Evolutionary conservation across 768 basidiomycete species (phyloP).

Genomic region (Stropharia rugosoannulata): DNA sequence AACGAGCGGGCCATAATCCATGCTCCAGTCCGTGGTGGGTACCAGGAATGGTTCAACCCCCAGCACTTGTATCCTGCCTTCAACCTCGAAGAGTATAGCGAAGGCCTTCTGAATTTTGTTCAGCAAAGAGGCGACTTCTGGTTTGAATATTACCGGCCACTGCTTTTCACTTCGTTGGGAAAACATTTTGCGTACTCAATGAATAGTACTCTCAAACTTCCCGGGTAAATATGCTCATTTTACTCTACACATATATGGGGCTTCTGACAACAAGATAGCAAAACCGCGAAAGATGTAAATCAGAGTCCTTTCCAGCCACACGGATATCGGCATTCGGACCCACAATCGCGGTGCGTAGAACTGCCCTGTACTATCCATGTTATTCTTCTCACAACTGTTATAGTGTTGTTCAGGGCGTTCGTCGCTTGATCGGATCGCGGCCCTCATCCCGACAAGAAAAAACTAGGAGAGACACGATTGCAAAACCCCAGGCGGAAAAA

Average conservation of each 20-base stretch:
- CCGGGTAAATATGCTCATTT: conserved; percentile 52
- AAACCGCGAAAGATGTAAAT: conserved; percentile 64
- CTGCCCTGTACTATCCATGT: background rate
- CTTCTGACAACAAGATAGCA: conserved; percentile 37
- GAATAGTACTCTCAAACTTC: conserved; percentile 83
- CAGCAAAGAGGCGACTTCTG: conserved; percentile 71
- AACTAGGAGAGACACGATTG: conserved; percentile 33
- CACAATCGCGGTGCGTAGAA: conserved; percentile 31
- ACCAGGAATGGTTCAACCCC: conserved; percentile 84
- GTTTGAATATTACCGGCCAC: conserved; percentile 86
- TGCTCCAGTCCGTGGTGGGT: conserved; percentile 62
- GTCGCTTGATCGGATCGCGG: conserved; percentile 71
- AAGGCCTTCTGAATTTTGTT: conserved; percentile 60
- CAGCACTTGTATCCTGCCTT: conserved; percentile 70
- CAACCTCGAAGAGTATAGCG: conserved; percentile 60
- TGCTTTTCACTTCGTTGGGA: conserved; percentile 79
- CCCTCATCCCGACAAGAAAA: conserved; percentile 39
- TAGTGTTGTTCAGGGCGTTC: conserved; percentile 77
- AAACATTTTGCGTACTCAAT: conserved; percentile 94
- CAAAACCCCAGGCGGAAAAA: conserved; percentile 36
- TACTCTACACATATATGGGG: background rate
- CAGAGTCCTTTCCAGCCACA: conserved; percentile 77
- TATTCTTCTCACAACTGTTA: background rate
- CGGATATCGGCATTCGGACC: conserved; percentile 35
- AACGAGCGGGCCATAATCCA: conserved; percentile 50